Evolutionary conservation across 352 stramenopile genomes (phyloP), one percentile per base, ranked within the genome.

Genomic region (Phytophthora foliorum): DNA sequence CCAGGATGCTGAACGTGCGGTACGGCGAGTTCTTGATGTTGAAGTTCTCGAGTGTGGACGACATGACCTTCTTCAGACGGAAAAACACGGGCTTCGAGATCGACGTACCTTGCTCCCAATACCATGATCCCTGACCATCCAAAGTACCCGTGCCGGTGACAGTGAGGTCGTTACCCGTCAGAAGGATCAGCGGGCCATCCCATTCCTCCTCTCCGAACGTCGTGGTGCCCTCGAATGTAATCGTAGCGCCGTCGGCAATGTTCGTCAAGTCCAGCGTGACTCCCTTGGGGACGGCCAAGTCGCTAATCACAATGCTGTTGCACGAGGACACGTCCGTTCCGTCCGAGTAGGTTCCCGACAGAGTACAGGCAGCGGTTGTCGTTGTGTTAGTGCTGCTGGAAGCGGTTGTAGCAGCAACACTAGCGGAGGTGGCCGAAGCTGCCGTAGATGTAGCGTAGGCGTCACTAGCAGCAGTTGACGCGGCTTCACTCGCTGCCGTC

Each of bases 21-120:
- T 69, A 75, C 8, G 73, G 63, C 49, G 73, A 74, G 73, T 81
- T 74, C 56, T 73, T 75, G 73, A 77, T 66, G 46, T 61, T 75
- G 57, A 75, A 80, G 22, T 58, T 66, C 42, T 67, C 63, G 5
- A 81, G 21, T n/a, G 62, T 70, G 0, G 62, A 70, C 34, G 49
- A 54, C 17, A 60, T 64, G 4, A 63, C 54, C 27, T 64, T 55
- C 16, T 57, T 54, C 45, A 70, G 49, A 13, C 62, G 62, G 54
- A 70, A 70, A 48, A 70, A 70, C 8, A 70, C 54, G 10, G 62
- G 62, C 27, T 59, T 58, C 0, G 45, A 36, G 45, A 64, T 60
- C 8, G 41, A 57, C 31, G 58, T 59, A 24, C 48, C 44, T 27
- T 53, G 27, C 61, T 57, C 32, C 62, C 62, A 70, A 53, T 69